phyloP scores from a whole-genome alignment of 371 early-diverging fungal genomes.

The Mucor velutinosus region DNA sequence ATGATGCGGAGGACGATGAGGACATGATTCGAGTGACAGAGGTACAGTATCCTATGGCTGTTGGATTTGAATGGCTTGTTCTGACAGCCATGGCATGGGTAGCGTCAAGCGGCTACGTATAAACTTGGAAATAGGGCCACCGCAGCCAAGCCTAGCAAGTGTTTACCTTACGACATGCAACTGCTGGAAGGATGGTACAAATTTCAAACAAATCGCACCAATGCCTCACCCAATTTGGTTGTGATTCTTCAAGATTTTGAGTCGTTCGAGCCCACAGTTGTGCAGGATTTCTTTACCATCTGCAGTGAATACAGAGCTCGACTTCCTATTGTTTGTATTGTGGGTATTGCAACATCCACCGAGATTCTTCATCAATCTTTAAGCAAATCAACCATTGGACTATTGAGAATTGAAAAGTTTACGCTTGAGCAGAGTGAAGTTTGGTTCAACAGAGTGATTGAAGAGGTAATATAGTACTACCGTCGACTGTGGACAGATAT shows the following conservation, averaged over 20 bases:
- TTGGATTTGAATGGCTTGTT: neutral
- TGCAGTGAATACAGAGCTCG: slow-evolving; percentile 70
- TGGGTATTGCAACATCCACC: slow-evolving; percentile 87
- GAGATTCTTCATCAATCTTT: slow-evolving; percentile 81
- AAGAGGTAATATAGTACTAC: slow-evolving; percentile 40
- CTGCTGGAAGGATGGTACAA: slow-evolving; percentile 69
- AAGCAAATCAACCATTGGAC: slow-evolving; percentile 65
- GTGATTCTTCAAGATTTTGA: slow-evolving; percentile 88
- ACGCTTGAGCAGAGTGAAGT: slow-evolving; percentile 75
- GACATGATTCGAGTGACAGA: slow-evolving; percentile 15
- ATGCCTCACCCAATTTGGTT: slow-evolving; percentile 54
- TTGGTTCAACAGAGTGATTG: slow-evolving; percentile 77
- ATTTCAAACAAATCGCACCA: slow-evolving; percentile 22
- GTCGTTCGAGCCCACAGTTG: slow-evolving; percentile 70
- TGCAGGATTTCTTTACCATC: slow-evolving; percentile 78
- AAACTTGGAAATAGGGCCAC: slow-evolving; percentile 1
- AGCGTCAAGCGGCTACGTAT: slow-evolving; percentile 3
- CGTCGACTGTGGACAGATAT: neutral
- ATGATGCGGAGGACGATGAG: slow-evolving; percentile 26
- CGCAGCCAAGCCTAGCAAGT: slow-evolving; percentile 21
- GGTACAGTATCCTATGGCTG: neutral
- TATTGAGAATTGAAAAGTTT: slow-evolving; percentile 80
- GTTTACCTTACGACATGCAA: slow-evolving; percentile 61
- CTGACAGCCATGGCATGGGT: neutral
- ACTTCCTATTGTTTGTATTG: slow-evolving; percentile 79